Conservation (phyloP, 257 asterid species). For the Agastache rugosa region DNA sequence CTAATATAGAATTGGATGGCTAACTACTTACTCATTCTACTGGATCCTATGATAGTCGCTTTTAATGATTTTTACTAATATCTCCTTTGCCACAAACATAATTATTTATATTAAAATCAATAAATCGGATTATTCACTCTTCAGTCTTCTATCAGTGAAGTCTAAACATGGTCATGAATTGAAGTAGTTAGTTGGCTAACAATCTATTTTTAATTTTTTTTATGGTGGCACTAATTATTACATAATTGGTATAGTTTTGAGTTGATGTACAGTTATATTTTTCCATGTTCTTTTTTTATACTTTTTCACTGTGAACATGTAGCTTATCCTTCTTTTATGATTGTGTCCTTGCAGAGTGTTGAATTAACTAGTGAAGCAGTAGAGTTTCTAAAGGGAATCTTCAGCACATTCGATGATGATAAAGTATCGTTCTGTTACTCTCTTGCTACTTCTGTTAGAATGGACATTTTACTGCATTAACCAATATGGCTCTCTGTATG, state of each 20-base stretch:
- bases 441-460: slow-evolving; percentile 28
- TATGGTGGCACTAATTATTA: neutral
- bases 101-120: slow-evolving; percentile 21
- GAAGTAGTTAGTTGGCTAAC: slow-evolving; percentile 4
- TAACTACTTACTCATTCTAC: slow-evolving; percentile 5
- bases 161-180: slow-evolving; percentile 6
- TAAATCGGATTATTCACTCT: neutral
- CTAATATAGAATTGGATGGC: neutral
- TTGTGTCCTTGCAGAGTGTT: slow-evolving; percentile 75
- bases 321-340: slow-evolving; percentile 30
- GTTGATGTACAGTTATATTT: slow-evolving; percentile 8
- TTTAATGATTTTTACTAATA: slow-evolving; percentile 11
- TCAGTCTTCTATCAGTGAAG: slow-evolving; percentile 20
- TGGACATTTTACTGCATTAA: slow-evolving; percentile 8
- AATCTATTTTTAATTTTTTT: neutral
- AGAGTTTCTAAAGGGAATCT: slow-evolving; percentile 93
- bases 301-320: neutral
- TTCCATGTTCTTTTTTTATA: slow-evolving; percentile 5
- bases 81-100: slow-evolving; percentile 4
- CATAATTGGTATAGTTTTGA: neutral
- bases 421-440: slow-evolving; percentile 55
- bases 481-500: neutral
- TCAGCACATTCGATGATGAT: slow-evolving; percentile 87
- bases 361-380: slow-evolving; percentile 96
- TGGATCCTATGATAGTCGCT: slow-evolving; percentile 6